Evolutionary conservation across 2,329 filamentous ascomycete genomes (phyloP), one percentile per base, ranked within the genome.

Genomic region (Phoma sp.): DNA sequence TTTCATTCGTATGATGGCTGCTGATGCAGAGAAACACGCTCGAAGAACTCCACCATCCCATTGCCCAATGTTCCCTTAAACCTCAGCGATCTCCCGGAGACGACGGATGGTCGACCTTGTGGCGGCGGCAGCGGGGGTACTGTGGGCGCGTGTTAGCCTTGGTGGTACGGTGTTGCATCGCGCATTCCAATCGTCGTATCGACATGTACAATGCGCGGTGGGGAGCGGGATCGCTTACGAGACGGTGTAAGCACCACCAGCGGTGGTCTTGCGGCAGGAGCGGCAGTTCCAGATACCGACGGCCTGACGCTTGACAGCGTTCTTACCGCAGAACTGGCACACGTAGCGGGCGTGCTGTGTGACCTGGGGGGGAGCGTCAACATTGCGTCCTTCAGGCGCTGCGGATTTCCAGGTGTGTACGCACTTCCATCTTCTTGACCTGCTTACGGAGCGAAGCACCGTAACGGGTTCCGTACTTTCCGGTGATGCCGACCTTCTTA

Each of bases 361-460:
- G 81, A 98, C 91, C 89, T 74, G 57, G 55, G 8, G 38, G 43
- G 36, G 19, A 19, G 32, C 29, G 58, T 72, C 61, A 72, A 69
- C 60, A 59, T 41, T 43, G 51, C 21, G 40, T 59, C 53, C 45
- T 62, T 40, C 33, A 48, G 35, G 38, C 41, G 41, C 41, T 40
- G 37, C 43, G 51, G 43, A 27, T 4, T 56, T 29, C 47, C 51
- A n/a, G 25, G 47, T 39, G 46, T 60, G 43, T 64, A 66, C 70
- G 60, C 65, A 73, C 68, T 62, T 98, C 95, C 90, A 97, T 96
- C 91, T 97, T 97, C 92, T 98, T 98, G 78, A 95, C 89, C 81
- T 92, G 93, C 88, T 98, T 98, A 84, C 93, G 92, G 83, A 98
- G 92, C 77, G 95, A 98, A 80, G 95, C 94, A 93, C 94, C 95